Evolutionary conservation across 1,284 basidiomycete genomes (phyloP).

Genomic region (Tilletia caries): DNA sequence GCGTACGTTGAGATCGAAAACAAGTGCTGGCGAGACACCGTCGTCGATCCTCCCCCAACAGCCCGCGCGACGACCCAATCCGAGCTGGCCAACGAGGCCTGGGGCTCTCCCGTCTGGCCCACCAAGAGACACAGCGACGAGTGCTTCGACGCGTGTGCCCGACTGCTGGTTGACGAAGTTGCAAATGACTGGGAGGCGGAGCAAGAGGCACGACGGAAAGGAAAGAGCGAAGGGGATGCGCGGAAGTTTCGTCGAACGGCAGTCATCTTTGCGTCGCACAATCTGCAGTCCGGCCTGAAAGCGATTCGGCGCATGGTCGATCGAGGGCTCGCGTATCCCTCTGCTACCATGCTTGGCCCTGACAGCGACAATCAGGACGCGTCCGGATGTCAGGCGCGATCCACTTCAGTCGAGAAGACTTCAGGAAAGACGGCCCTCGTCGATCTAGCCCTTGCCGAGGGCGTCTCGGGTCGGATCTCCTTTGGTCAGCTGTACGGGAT

Average conservation of each 20-base stretch:
- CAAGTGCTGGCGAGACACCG: slow-evolving; percentile 41
- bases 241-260: slow-evolving; percentile 59
- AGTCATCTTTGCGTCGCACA: slow-evolving; percentile 82
- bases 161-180: slow-evolving; percentile 65
- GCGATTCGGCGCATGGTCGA: slow-evolving; percentile 65
- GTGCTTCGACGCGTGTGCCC: slow-evolving; percentile 71
- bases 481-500: slow-evolving; percentile 80
- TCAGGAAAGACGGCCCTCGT: slow-evolving; percentile 17
- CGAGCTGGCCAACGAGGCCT: slow-evolving; percentile 23
- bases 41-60: slow-evolving; percentile 36
- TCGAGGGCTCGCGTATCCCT: slow-evolving; percentile 61
- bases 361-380: no score
- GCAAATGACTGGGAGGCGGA: slow-evolving; percentile 34
- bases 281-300: slow-evolving; percentile 65
- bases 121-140: slow-evolving; percentile 69
- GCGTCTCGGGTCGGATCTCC: slow-evolving; percentile 67
- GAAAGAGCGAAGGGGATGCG: slow-evolving; percentile 20
- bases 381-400: no score
- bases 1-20: slow-evolving; percentile 83
- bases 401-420: slow-evolving; percentile 5
- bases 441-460: slow-evolving; percentile 56
- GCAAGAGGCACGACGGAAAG: not conserved
- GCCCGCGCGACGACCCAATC: slow-evolving; percentile 26
- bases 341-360: not conserved
- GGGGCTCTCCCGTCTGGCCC: slow-evolving; percentile 57